Base-by-base conservation (phyloP, 2,329 filamentous ascomycete genomes). In the Cytospora schulzeri region DNA sequence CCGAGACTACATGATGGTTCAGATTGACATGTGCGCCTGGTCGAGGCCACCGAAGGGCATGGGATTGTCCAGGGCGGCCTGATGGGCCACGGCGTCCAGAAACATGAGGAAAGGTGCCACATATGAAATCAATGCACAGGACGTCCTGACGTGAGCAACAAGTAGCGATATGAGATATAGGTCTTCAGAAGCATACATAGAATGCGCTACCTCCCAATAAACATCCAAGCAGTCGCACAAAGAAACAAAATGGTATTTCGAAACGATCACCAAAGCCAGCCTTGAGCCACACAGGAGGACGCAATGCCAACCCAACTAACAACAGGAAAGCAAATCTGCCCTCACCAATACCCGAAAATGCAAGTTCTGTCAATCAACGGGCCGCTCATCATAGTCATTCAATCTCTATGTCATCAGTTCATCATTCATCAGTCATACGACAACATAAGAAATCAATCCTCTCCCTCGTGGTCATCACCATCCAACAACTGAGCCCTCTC, bases 401-500 rank as follows among this genome's bases (percentile, higher is more conserved):
- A 48, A n/a, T n/a, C 4, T 7, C 4, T 22, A 57, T 48, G 15
- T 17, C 33, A 31, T 26, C 38, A 4, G 26, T 6, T 55, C 52
- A 50, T 62, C 28, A 50, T 11, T 66, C 50, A 51, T 63, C 60
- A 50, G 53, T 31, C n/a, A 4, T 31, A 33, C 17, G 29, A 15
- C 26, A 29, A 26, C 17, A 33, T 17, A 6, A 24, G 22, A 41
- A 1, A 28, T 4, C 26, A 8, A 4, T 41, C 38, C 54, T 45
- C 55, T 17, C 7, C 45, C 15, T 48, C 55, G 7, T n/a, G n/a
- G n/a, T 62, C 57, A 26, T 60, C 58, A 26, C 57, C 38, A 11
- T 26, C 52, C 26, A 66, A 45, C 26, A 66, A 19, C 54, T 31
- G 35, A 22, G 65, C 45, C 31, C 65, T 56, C 54, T 62, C 50